Evolutionary conservation across 176 grass and related monocot genomes (phyloP).

Genomic region (Aegilops tauschii): DNA sequence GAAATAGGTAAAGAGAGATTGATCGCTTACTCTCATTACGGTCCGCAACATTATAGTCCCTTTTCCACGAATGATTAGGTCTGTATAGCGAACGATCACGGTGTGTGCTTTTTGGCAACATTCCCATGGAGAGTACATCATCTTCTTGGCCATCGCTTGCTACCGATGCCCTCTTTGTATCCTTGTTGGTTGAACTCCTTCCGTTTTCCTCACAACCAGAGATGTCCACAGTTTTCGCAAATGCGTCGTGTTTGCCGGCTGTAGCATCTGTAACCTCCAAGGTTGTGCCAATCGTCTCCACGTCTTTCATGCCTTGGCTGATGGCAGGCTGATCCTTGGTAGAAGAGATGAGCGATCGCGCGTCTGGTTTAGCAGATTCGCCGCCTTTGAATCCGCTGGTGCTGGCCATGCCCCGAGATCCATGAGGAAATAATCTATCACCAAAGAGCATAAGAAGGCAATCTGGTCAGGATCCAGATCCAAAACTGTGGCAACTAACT

Average conservation of each 20-base stretch:
- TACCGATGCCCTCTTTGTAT: background rate
- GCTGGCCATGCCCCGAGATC: background rate
- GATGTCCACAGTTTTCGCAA: too few species aligned
- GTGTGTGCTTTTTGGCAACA: background rate
- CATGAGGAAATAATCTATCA: background rate
- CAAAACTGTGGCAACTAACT: background rate
- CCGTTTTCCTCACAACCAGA: background rate
- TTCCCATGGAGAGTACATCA: background rate
- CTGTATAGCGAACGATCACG: slow-evolving; percentile 4
- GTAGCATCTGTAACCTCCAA: too few species aligned
- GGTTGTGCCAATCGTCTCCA: background rate
- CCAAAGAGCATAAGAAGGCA: background rate
- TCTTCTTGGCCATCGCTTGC: background rate
- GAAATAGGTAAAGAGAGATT: background rate
- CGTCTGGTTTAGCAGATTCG: background rate
- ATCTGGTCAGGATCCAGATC: background rate
- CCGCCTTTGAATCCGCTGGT: background rate
- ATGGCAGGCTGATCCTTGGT: background rate
- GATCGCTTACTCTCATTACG: slow-evolving; percentile 26
- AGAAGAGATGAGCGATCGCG: background rate
- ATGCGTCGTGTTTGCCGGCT: too few species aligned
- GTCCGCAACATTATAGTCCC: background rate
- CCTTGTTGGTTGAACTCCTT: background rate
- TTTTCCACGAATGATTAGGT: background rate
- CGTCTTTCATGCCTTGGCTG: background rate